Evolutionary conservation across 202 grass and related monocot genomes (phyloP).

Genomic region (Saccharum hybrid): DNA sequence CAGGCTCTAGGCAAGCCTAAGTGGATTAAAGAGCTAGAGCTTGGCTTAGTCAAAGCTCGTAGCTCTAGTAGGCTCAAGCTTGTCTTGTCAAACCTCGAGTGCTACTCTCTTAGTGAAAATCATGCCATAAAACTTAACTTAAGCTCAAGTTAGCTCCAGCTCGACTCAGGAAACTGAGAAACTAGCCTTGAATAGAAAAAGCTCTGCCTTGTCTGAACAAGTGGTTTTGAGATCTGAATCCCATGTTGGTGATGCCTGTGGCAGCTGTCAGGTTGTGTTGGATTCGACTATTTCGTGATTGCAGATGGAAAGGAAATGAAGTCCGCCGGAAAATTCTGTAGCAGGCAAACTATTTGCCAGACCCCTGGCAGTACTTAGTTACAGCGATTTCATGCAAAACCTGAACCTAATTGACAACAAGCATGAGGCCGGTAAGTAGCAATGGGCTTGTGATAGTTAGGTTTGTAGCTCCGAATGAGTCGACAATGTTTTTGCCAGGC

Average conservation of each 20-base stretch:
- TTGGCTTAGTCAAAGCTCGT: background rate
- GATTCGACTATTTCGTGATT: background rate
- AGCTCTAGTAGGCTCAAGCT: background rate
- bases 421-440: background rate
- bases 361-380: background rate
- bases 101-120: background rate
- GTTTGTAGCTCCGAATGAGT: background rate
- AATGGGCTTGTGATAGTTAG: background rate
- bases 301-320: background rate
- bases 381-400: background rate
- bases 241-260: background rate
- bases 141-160: background rate
- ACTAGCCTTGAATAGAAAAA: background rate
- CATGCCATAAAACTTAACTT: background rate
- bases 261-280: background rate
- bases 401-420: background rate
- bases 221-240: background rate
- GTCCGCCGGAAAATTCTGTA: background rate
- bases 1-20: background rate
- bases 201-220: background rate
- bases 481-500: background rate
- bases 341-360: background rate
- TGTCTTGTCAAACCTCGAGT: background rate
- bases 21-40: background rate
- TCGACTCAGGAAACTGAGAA: background rate